A percentile compares a stretch with the other conserved stretches of the same genome.
Conservation (phyloP, 495 filamentous ascomycete species). For the Penicillium flavigenum region DNA sequence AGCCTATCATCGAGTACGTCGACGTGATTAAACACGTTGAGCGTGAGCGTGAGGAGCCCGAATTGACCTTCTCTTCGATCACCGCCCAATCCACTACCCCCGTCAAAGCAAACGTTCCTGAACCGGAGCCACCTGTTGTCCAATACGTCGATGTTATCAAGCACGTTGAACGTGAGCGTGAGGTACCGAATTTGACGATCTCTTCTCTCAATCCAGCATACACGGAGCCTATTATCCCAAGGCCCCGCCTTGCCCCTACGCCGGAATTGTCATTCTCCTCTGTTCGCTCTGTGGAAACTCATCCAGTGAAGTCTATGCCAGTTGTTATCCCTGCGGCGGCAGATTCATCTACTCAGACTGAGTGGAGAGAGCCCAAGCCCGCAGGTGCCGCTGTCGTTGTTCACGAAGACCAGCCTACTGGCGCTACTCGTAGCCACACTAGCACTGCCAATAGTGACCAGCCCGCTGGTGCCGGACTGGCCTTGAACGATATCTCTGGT, state of each 20-base stretch:
- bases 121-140: conserved; percentile 18
- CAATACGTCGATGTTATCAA: conserved; percentile 17
- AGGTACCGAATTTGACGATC: conserved; percentile 16
- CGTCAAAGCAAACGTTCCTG: conserved; percentile 31
- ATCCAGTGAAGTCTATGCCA: conserved; percentile 30
- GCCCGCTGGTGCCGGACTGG: conserved; percentile 42
- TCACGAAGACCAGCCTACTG: conserved; percentile 56
- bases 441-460: conserved; percentile 38
- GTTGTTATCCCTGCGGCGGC: conserved; percentile 21
- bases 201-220: conserved; percentile 17
- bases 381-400: conserved; percentile 33
- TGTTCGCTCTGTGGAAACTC: conserved; percentile 43
- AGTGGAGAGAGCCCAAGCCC: conserved; percentile 21
- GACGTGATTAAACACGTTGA: conserved; percentile 13
- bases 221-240: conserved; percentile 11
- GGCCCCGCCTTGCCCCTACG: conserved; percentile 30
- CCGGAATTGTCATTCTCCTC: conserved; percentile 34
- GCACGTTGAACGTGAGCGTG: conserved; percentile 9
- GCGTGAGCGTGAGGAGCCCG: conserved; percentile 17
- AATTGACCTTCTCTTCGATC: conserved; percentile 50
- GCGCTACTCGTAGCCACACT: conserved; percentile 36
- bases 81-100: conserved; percentile 52
- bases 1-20: conserved; percentile 9
- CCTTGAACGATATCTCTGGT: conserved; percentile 45
- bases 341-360: conserved; percentile 27